Percentiles rank a stretch among this genome's conserved stretches.
phyloP scores from a whole-genome alignment of 73 alveolate species.

The Tetrahymena thermophila region DNA sequence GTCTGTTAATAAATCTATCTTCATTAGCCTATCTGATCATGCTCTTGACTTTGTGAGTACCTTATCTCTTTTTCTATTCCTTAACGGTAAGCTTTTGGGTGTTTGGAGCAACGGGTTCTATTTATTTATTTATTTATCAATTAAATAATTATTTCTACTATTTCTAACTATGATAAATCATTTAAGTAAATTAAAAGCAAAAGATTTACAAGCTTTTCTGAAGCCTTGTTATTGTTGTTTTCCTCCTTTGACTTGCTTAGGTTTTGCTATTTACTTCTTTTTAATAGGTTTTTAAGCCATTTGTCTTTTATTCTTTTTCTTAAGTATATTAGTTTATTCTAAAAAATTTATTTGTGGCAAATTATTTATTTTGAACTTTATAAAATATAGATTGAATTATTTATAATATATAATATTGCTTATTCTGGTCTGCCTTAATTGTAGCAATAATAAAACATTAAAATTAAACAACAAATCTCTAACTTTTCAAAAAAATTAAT shows the following conservation, averaged over 20 bases:
- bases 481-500: too few species aligned
- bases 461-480: too few species aligned
- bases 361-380: neutral
- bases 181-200: neutral
- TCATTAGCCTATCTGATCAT: neutral
- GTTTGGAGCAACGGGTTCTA: neutral
- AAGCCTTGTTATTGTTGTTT: neutral
- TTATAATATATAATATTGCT: neutral
- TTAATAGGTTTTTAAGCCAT: neutral
- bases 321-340: neutral
- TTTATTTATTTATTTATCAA: neutral
- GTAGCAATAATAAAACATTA: neutral
- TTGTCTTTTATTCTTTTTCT: neutral
- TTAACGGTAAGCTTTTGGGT: neutral
- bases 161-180: neutral
- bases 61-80: neutral
- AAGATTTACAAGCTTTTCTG: neutral
- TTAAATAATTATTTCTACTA: neutral
- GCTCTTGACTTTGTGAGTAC: neutral
- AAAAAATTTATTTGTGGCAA: neutral
- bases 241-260: neutral
- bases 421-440: neutral
- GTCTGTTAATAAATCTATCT: neutral
- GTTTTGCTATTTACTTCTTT: neutral
- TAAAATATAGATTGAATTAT: neutral